phyloP scores from a whole-genome alignment of 169 alveolate species.

The Plasmodium vivax region DNA sequence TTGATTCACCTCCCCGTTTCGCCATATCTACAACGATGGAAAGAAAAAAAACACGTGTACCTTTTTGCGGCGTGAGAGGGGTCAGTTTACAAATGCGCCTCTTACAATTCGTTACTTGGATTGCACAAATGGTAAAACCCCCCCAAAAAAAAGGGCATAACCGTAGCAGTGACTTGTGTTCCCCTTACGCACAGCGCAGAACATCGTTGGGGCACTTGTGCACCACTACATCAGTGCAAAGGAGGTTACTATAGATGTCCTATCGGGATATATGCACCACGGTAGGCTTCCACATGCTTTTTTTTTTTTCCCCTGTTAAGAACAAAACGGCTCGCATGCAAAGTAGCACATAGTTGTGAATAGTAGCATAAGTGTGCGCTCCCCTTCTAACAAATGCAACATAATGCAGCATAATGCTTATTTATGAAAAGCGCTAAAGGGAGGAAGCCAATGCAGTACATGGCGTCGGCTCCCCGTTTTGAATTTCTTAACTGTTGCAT shows the following conservation, averaged over 20 bases:
- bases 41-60: not conserved
- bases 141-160: not conserved
- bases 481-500: not conserved
- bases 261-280: not conserved
- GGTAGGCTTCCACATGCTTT: not conserved
- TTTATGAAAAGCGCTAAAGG: not conserved
- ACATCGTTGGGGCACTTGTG: not conserved
- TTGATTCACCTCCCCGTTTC: not conserved
- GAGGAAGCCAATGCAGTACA: not conserved
- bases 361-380: not conserved
- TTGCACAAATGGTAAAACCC: not conserved
- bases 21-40: not conserved
- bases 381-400: not conserved
- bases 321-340: not conserved
- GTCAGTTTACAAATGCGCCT: not conserved
- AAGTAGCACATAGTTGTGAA: not conserved
- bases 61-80: not conserved
- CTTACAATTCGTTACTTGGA: not conserved
- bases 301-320: not conserved
- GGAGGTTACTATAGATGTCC: not conserved
- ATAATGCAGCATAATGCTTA: not conserved
- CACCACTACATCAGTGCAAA: not conserved
- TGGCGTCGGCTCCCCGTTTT: not conserved
- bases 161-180: not conserved
- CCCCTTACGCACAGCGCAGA: not conserved